phyloP scores from a whole-genome alignment of 2,329 filamentous ascomycete genomes.

The Beauveria scarabaeidicola region DNA sequence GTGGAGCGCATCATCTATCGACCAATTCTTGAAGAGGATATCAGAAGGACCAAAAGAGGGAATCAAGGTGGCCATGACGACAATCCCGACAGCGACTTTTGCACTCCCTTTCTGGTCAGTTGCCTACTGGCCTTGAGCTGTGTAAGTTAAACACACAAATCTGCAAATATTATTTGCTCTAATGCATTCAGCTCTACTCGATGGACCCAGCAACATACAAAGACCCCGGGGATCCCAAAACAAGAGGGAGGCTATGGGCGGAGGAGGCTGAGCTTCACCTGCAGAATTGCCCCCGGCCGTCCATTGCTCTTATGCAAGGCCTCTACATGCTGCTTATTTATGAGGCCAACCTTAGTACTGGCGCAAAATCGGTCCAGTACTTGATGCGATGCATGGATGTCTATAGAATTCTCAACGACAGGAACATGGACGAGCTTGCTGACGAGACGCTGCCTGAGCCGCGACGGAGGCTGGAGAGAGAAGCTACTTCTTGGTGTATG shows the following conservation, averaged over 20 bases:
- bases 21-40: neutral
- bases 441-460: neutral
- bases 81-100: neutral
- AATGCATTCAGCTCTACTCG: neutral
- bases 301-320: neutral
- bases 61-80: neutral
- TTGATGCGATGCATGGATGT: neutral
- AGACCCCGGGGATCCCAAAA: neutral
- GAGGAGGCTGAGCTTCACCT: neutral
- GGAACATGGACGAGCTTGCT: neutral
- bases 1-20: neutral
- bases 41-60: neutral
- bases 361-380: neutral
- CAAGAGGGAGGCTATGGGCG: neutral
- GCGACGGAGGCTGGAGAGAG: neutral
- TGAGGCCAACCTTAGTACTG: neutral
- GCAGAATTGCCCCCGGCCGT: neutral
- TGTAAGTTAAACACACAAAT: neutral
- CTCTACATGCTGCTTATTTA: neutral
- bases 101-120: neutral
- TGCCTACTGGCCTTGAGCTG: neutral
- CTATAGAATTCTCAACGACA: neutral
- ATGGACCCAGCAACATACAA: neutral
- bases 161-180: neutral
- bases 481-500: neutral